Conservation (phyloP, 768 basidiomycete species). For the Boletales sp. region DNA sequence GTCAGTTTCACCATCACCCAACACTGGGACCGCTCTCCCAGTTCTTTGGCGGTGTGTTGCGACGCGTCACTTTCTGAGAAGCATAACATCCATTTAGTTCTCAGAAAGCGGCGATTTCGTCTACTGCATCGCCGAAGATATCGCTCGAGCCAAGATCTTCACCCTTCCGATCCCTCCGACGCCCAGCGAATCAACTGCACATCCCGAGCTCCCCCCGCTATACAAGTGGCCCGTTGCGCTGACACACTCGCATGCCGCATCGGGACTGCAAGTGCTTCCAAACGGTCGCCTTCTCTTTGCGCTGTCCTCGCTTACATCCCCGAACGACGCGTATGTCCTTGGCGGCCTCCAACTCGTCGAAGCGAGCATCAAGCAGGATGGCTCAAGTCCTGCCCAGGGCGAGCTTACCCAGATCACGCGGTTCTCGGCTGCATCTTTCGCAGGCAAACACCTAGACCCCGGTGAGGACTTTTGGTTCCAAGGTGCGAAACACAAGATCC, state of each 20-base stretch:
- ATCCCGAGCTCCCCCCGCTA: slow-evolving; percentile 40
- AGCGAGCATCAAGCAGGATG: slow-evolving; percentile 34
- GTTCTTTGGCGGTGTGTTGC: slow-evolving; percentile 12
- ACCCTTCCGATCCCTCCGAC: slow-evolving; percentile 63
- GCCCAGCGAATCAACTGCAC: slow-evolving; percentile 49
- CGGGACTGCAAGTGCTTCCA: slow-evolving; percentile 59
- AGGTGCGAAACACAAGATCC: slow-evolving; percentile 74
- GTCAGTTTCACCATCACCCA: slow-evolving; percentile 73
- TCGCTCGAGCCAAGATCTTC: slow-evolving; percentile 74
- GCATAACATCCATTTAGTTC: slow-evolving; percentile 47
- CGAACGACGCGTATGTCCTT: slow-evolving; percentile 76
- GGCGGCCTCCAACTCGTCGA: slow-evolving; percentile 44
- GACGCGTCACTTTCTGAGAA: background rate
- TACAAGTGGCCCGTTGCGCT: slow-evolving; percentile 56
- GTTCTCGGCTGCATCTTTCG: slow-evolving; percentile 55
- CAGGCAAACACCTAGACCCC: slow-evolving; percentile 51
- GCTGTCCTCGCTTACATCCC: slow-evolving; percentile 68
- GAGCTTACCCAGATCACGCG: slow-evolving; percentile 57
- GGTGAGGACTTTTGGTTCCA: slow-evolving; percentile 90
- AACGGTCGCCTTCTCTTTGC: slow-evolving; percentile 66
- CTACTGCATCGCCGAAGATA: slow-evolving; percentile 74
- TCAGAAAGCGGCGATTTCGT: slow-evolving; percentile 64
- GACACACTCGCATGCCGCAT: slow-evolving; percentile 54
- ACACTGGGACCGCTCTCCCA: slow-evolving; percentile 80
- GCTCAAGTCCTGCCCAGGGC: slow-evolving; percentile 22